These are phyloP conservation scores for Clarireedia homoeocarpa DNA, from an alignment of 2,329 filamentous ascomycete genomes.

Conservation along the genomic window DNA sequence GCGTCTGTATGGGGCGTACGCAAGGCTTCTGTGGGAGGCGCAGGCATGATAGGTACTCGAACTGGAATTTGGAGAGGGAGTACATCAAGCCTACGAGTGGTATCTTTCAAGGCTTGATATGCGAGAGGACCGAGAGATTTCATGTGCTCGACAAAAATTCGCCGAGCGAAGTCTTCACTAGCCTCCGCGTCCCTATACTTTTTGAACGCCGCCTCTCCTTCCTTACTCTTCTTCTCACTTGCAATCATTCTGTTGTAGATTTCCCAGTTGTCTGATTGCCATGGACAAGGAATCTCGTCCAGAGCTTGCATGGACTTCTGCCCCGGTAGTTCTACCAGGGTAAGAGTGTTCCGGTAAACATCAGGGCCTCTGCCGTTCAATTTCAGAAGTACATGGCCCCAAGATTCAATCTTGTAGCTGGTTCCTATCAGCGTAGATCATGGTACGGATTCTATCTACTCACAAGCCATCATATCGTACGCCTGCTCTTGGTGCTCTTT, in stretches of 20 bases:
- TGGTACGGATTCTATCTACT: constrained; percentile 20
- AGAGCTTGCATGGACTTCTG: constrained; percentile 36
- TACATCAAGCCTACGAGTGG: constrained; percentile 1
- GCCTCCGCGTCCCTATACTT: constrained; percentile 14
- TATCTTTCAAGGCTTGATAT: not conserved
- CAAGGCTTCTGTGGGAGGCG: not conserved
- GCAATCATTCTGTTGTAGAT: constrained; percentile 40
- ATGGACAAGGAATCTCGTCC: constrained; percentile 41
- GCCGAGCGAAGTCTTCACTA: constrained; percentile 6
- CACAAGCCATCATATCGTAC: constrained; percentile 52
- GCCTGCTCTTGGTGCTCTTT: constrained; percentile 43
- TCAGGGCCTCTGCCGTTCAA: constrained; percentile 32
- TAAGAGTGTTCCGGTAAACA: constrained; percentile 38
- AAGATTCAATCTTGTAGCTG: constrained; percentile 39
- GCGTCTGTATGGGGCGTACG: too few species aligned
- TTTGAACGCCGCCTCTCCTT: constrained; percentile 32
- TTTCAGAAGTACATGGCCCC: constrained; percentile 32
- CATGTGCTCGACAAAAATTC: constrained; percentile 9
- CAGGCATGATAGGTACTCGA: not conserved
- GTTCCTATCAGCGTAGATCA: not conserved
- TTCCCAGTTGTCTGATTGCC: constrained; percentile 49
- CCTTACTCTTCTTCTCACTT: constrained; percentile 30
- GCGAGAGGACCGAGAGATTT: not conserved
- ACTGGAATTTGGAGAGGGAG: not conserved
- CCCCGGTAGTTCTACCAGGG: constrained; percentile 36